Evolutionary conservation across 202 grass and related monocot genomes (phyloP).

Genomic region (Panicum virgatum): DNA sequence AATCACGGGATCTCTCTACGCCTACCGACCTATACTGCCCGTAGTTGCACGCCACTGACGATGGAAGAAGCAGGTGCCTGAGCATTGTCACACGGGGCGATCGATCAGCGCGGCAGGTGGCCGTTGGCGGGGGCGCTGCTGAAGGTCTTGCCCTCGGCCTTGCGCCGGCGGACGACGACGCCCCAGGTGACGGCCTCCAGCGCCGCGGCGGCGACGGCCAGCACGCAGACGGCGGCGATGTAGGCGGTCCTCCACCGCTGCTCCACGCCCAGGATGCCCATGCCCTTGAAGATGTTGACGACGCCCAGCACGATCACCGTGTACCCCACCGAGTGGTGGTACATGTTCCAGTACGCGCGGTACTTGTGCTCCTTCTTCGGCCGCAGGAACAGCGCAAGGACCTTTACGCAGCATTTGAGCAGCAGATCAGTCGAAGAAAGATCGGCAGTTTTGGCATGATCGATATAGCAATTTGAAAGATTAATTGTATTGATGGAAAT

Average conservation of each 20-base stretch:
- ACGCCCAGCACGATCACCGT: constrained; percentile 62
- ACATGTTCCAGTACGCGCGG: constrained; percentile 72
- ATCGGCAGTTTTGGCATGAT: neutral
- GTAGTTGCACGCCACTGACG: neutral
- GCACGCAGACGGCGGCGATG: constrained; percentile 42
- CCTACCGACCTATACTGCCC: neutral
- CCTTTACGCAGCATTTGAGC: too few relatives aligned
- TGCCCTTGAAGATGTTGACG: constrained; percentile 75
- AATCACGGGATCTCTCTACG: neutral
- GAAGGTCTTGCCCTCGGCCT: constrained; percentile 44
- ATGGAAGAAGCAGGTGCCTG: neutral
- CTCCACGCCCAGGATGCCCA: constrained; percentile 54
- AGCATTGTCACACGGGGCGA: constrained; percentile 11
- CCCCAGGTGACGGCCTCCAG: constrained; percentile 70
- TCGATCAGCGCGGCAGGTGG: constrained; percentile 20
- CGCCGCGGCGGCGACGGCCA: constrained; percentile 43
- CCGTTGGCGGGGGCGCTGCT: constrained; percentile 39
- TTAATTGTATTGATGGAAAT: neutral
- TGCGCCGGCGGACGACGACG: constrained; percentile 51
- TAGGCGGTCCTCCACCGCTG: constrained; percentile 60
- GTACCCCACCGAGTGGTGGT: constrained; percentile 75
- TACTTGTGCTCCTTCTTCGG: constrained; percentile 74
- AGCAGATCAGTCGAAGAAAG: too few relatives aligned
- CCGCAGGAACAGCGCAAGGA: constrained; percentile 70
- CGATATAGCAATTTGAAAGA: neutral